Percentiles rank a stretch among this genome's conserved stretches.
Conservation (phyloP, 2,329 filamentous ascomycete species). For the Pseudofabraea citricarpa region DNA sequence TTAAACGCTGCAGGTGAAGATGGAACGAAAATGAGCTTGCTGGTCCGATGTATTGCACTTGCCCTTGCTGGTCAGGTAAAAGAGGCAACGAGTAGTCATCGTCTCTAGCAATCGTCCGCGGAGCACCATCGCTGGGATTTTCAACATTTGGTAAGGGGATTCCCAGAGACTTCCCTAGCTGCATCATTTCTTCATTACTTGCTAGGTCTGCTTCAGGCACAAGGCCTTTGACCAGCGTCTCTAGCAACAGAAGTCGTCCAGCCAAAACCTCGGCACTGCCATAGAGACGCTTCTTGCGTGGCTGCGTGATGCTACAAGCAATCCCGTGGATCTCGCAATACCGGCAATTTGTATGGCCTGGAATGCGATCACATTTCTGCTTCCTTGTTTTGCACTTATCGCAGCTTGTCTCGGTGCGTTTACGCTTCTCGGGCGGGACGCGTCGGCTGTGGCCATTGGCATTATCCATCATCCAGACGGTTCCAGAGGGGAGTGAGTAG, state of each 20-base stretch:
- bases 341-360: constrained; percentile 34
- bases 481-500: neutral
- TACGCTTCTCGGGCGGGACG: constrained; percentile 38
- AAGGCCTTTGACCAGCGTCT: constrained; percentile 38
- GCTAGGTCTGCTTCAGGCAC: constrained; percentile 36
- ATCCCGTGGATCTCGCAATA: constrained; percentile 37
- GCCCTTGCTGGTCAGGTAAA: constrained; percentile 37
- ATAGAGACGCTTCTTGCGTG: constrained; percentile 38
- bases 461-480: neutral
- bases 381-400: constrained; percentile 42
- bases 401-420: constrained; percentile 37
- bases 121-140: constrained; percentile 12
- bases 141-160: constrained; percentile 32
- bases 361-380: constrained; percentile 37
- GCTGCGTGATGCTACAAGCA: constrained; percentile 37
- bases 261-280: constrained; percentile 37
- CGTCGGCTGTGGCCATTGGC: constrained; percentile 17
- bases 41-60: constrained; percentile 39
- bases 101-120: constrained; percentile 17
- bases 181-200: constrained; percentile 35
- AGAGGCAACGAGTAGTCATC: constrained; percentile 25
- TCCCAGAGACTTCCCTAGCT: constrained; percentile 32
- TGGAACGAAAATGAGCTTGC: constrained; percentile 37
- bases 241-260: constrained; percentile 34
- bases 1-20: constrained; percentile 33